Evolutionary conservation across 2,329 filamentous ascomycete genomes (phyloP), one percentile per base, ranked within the genome.

Genomic region (Rhytidhysteron rufulum): DNA sequence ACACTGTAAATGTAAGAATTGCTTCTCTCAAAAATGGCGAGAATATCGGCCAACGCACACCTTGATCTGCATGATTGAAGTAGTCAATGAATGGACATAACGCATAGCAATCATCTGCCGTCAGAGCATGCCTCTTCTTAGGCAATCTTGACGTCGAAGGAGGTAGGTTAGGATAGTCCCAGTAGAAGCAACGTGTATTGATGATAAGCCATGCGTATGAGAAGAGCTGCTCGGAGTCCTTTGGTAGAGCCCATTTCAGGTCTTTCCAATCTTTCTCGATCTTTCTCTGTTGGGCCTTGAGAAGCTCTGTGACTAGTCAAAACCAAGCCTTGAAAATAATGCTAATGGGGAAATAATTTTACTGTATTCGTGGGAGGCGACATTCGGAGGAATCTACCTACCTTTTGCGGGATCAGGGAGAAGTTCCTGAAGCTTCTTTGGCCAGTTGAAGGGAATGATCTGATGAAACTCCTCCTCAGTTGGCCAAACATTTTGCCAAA

Each of bases 61-160:
- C 67, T 11, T 56, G 49, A 19, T 68, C 66, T 11, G 62, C 63
- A 46, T 79, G 76, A 47, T 79, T 89, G 70, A 88, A 83, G 40
- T 86, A 78, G 59, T 89, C 85, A 1, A 83, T 80, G 25, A 86
- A 82, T 1, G 85, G 85, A 60, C 82, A 83, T 49, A 88, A 73
- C 8, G 79, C 79, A 70, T 87, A 79, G 53, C 78, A 78, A 51
- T 86, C 83, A 18, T 68, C 62, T 11, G 49, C 76, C 61, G 53
- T 65, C 54, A 50, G 63, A 49, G 53, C 57, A 9, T 18, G 68
- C 60, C 45, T 62, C 52, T 55, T 72, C 64, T 45, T 75, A 27
- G 62, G 63, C 2, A 72, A 49, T 48, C 58, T 31, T 54, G 70
- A 7, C 65, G 65, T 34, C n/a, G n/a, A n/a, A n/a, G n/a, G n/a